Conservation (phyloP, 1,139 yeast genomes). For the Debaryomyces robertsiae region DNA sequence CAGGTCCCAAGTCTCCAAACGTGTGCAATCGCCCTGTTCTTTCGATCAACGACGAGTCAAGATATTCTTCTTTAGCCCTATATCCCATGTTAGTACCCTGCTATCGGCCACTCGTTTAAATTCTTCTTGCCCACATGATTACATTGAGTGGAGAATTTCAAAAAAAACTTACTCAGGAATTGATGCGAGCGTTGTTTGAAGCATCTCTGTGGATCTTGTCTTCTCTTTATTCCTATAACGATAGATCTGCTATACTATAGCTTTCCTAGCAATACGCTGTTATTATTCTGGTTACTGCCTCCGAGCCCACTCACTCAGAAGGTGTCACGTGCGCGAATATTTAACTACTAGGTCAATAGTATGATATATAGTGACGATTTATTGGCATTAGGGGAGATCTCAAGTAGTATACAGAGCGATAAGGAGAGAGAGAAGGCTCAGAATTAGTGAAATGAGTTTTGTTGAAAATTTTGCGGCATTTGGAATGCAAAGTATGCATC, state of each 20-base stretch:
- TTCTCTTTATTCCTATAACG: neutral
- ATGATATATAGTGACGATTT: neutral
- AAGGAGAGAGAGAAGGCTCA: neutral
- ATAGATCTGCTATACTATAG: neutral
- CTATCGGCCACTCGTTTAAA: too few species aligned
- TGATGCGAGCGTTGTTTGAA: constrained; percentile 47
- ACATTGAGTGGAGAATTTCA: neutral
- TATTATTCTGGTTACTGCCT: constrained; percentile 10
- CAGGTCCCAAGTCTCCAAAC: constrained; percentile 73
- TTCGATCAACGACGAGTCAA: constrained; percentile 53
- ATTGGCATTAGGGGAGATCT: neutral
- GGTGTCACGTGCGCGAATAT: constrained; percentile 1
- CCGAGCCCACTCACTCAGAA: constrained; percentile 5
- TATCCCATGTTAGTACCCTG: constrained; percentile 16
- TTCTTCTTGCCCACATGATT: neutral
- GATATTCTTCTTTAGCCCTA: constrained; percentile 53
- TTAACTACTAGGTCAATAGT: neutral
- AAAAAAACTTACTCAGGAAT: constrained; percentile 45
- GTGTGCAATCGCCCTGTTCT: constrained; percentile 53
- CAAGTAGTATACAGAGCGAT: neutral
- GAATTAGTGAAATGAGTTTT: neutral
- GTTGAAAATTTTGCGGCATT: too few species aligned
- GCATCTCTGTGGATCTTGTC: constrained; percentile 26
- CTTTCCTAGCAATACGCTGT: constrained; percentile 5
- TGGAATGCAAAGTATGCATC: too few species aligned